Evolutionary conservation across 1,284 basidiomycete genomes (phyloP), one percentile per base, ranked within the genome.

Genomic region (Ceratobasidium sp.): DNA sequence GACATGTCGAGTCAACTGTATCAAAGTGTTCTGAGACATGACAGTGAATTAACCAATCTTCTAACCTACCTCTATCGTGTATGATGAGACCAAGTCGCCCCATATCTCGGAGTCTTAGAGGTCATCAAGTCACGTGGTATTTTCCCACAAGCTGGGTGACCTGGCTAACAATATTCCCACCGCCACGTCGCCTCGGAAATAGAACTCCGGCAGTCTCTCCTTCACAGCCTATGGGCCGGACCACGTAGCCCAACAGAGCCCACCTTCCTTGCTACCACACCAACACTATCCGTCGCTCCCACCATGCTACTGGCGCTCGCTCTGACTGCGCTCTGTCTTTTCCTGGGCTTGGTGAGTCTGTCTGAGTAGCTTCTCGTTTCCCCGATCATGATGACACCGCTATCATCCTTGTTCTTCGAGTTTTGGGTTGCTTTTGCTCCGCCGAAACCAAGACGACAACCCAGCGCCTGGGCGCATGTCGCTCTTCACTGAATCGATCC

Each of bases 381-480:
- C 61, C 54, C 68, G 68, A 72, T 72, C 58, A 81, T 83, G 91
- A 92, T 92, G 91, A 92, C 79, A 81, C 85, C 84, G 84, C 74
- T 82, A 87, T 92, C 92, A 93, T 93, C 91, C 92, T 93, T 93
- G 91, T 93, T 93, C 91, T 92, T 90, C 84, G 91, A 93, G 89
- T 84, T 80, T 79, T 83, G 88, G 89, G 91, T 80, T 81, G 61
- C 62, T 75, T 51, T 27, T 34, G 56, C 39, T 41, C 46, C 79
- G 77, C 86, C 90, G 91, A 87, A 84, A 84, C 81, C 83, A 83
- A 85, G 82, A 86, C 77, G 91, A 91, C 88, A 92, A 92, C 75
- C 77, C 76, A 65, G 77, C 80, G 84, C 88, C 87, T 86, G 84
- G 80, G 83, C 76, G 79, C 31, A 72, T 75, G 76, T 49, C 76